Evolutionary conservation across 345 rosid species (phyloP).

Genomic region (Mallotus nudiflorus): DNA sequence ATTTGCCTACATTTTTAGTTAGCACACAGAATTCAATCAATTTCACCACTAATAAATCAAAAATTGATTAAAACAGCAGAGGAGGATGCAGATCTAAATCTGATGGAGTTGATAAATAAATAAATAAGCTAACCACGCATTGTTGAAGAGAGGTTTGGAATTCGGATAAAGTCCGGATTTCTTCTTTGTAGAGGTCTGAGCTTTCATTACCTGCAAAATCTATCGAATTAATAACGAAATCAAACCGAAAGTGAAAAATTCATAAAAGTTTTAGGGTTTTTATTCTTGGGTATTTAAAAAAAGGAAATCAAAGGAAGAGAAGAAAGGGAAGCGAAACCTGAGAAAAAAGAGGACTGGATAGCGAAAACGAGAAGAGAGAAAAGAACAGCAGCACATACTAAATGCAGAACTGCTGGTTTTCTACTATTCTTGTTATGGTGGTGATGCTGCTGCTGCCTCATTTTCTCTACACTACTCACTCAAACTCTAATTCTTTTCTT

Average conservation of each 20-base stretch:
- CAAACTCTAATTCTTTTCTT: too few relatives aligned
- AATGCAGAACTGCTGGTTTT: slow-evolving; percentile 50
- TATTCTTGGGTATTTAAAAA: not conserved
- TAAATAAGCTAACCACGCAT: slow-evolving; percentile 69
- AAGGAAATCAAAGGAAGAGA: not conserved
- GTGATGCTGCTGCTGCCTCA: too few relatives aligned
- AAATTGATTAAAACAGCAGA: not conserved
- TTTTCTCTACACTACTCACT: too few relatives aligned
- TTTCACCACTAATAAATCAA: not conserved
- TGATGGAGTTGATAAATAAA: not conserved
- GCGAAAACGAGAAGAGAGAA: slow-evolving; percentile 59
- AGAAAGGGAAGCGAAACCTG: slow-evolving; percentile 39
- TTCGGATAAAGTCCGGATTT: slow-evolving; percentile 49
- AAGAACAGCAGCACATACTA: slow-evolving; percentile 51
- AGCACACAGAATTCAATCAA: not conserved
- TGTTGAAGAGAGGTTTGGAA: slow-evolving; percentile 75
- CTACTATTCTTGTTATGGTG: slow-evolving; percentile 35
- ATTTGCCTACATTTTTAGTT: slow-evolving; percentile 52
- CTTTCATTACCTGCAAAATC: slow-evolving; percentile 42
- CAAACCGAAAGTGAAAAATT: not conserved
- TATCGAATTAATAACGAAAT: not conserved
- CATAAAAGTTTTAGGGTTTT: not conserved
- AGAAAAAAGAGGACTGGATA: slow-evolving; percentile 66
- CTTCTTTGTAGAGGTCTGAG: slow-evolving; percentile 39
- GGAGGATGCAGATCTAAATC: not conserved